A percentile compares a stretch with the other conserved stretches of the same genome.
Evolutionary conservation across 306 rosid genomes (phyloP).

Genomic region (Fagus sylvatica): DNA sequence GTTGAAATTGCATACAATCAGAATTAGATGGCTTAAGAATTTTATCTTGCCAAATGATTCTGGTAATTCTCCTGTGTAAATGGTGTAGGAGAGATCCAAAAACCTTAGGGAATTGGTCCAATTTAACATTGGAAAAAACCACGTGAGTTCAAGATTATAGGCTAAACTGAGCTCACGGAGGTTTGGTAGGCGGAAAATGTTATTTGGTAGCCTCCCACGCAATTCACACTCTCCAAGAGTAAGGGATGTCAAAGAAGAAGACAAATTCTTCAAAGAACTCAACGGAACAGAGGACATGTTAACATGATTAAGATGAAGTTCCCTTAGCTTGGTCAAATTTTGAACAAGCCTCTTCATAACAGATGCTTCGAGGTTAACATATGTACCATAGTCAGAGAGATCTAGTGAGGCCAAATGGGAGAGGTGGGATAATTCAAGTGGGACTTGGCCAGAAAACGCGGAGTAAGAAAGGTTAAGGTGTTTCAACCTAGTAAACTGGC

Average conservation of each 20-base stretch:
- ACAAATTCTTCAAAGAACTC: neutral
- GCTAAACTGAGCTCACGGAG: constrained; percentile 6
- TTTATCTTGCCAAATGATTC: neutral
- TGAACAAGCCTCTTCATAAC: neutral
- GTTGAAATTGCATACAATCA: neutral
- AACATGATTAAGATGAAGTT: neutral
- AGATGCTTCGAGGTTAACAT: neutral
- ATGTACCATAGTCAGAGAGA: constrained; percentile 23
- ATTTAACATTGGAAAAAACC: constrained; percentile 4
- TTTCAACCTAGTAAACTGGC: neutral
- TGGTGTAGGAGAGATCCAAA: neutral
- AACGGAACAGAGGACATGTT: neutral
- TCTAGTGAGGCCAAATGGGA: constrained; percentile 23
- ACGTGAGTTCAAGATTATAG: neutral
- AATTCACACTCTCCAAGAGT: neutral
- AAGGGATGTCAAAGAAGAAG: neutral
- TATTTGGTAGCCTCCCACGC: neutral
- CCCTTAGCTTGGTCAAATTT: neutral
- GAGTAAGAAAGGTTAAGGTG: neutral
- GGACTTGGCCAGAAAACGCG: neutral
- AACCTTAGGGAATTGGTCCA: neutral
- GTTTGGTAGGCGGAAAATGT: neutral
- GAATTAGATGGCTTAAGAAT: neutral
- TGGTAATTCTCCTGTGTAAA: constrained; percentile 13
- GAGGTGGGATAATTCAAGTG: neutral